Evolutionary conservation across 768 basidiomycete genomes (phyloP), one percentile per base, ranked within the genome.

Genomic region (Tricholoma sp.): DNA sequence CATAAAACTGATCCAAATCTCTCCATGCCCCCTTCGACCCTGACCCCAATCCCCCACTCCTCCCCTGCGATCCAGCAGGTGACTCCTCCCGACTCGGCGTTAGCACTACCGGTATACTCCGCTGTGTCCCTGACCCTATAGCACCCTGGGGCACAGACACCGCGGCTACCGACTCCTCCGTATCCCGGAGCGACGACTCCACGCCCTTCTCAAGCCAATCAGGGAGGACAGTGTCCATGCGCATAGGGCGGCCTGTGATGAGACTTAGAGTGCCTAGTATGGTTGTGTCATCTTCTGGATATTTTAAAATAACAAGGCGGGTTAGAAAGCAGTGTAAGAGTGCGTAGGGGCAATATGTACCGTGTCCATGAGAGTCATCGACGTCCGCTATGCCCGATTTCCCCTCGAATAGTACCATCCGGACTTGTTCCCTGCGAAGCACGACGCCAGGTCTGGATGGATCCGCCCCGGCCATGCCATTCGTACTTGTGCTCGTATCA

Each of bases 171-270:
- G 88, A 87, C 9, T 87, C 85, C 47, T 79, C 81, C 17, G 73
- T 76, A 58, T 93, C 88, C 56, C 95, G 80, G 55, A 98, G 70
- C 0, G 80, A 76, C 1, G 89, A 73, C 61, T 94, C 91, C 4
- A 91, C 91, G 0, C 93, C 94, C 54, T 82, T 77, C 68, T 95
- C 92, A 5, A 89, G 77, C 95, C 95, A 97, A 63, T 92, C 91
- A 0, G 92, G 91, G 0, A 96, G 55, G 57, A 75, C 51, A 32
- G 68, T 74, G 56, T 86, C 83, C 44, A 76, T 72, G 4, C 71
- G 74, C 67, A 84, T 75, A 10, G 74, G 70, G 65, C 77, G 83
- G 1, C 82, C 81, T 2, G 80, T 82, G 37, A 91, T 75, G 15
- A 84, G 71, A 9, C 80, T 81, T 57, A 91, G 71, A 2, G 90